Evolutionary conservation across 345 rosid genomes (phyloP).

Genomic region (Eucalyptus caleyi): DNA sequence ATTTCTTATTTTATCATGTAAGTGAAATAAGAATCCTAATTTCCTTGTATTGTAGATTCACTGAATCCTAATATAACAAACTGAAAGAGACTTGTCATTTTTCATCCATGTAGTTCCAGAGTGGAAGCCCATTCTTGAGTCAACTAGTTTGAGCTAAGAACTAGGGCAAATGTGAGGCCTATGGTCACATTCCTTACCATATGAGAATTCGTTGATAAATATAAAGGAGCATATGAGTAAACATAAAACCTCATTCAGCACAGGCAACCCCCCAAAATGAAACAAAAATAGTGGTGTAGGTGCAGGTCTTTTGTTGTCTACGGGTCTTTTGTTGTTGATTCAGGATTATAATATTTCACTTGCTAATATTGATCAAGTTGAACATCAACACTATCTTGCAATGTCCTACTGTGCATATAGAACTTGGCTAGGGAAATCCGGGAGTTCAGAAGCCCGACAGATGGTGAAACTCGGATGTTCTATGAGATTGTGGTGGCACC

Average conservation of each 20-base stretch:
- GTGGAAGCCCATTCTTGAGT: not conserved
- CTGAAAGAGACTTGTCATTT: not conserved
- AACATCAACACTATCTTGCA: not conserved
- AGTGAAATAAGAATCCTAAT: not conserved
- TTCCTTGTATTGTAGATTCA: not conserved
- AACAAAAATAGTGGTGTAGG: not conserved
- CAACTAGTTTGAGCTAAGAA: not conserved
- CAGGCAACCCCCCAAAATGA: not conserved
- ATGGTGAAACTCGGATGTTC: slow-evolving; percentile 94
- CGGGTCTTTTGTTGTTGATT: not conserved
- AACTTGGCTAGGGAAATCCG: slow-evolving; percentile 78
- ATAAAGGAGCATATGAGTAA: not conserved
- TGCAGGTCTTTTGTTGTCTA: not conserved
- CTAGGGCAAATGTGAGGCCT: not conserved
- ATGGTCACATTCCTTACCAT: not conserved
- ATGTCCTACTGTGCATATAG: slow-evolving; percentile 8
- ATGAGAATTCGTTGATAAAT: not conserved
- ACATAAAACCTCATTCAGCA: not conserved
- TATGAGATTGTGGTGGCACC: slow-evolving; percentile 96
- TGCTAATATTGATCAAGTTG: not conserved
- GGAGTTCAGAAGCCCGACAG: slow-evolving; percentile 89
- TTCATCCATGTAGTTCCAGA: not conserved
- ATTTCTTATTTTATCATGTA: not conserved
- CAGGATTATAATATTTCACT: not conserved
- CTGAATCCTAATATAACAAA: not conserved